A percentile compares a stretch with the other conserved stretches of the same genome.
phyloP scores from a whole-genome alignment of 768 basidiomycete species.

The Mrakia gelida region DNA sequence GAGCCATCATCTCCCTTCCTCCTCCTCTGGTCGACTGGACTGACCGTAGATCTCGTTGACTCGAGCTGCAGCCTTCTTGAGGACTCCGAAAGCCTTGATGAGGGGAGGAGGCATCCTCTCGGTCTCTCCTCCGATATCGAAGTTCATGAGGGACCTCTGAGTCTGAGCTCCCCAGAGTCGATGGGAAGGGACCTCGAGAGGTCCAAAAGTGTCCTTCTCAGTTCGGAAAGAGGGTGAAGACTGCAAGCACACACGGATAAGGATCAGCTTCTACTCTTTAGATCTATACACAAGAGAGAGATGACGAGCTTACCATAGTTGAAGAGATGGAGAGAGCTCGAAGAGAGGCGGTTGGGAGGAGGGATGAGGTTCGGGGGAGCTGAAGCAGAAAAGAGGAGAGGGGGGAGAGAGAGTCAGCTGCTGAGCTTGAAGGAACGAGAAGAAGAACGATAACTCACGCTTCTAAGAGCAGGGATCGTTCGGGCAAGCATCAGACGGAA shows the following conservation, averaged over 20 bases:
- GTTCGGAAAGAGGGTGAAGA: slow-evolving; percentile 48
- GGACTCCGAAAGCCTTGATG: slow-evolving; percentile 93
- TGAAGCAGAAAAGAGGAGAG: background rate
- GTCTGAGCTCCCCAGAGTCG: slow-evolving; percentile 99
- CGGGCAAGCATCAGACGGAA: slow-evolving; percentile 9
- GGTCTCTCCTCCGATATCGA: slow-evolving; percentile 92
- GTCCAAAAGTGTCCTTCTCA: slow-evolving; percentile 94
- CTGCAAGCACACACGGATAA: background rate
- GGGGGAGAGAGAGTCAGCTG: too few species aligned
- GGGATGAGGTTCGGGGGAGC: slow-evolving; percentile 1
- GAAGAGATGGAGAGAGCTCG: slow-evolving; percentile 21
- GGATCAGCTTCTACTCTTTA: too few species aligned
- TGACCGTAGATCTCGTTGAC: slow-evolving; percentile 82
- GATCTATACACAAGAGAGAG: background rate
- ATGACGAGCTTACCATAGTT: background rate
- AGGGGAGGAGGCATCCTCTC: slow-evolving; percentile 92
- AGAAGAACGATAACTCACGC: background rate
- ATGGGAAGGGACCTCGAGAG: slow-evolving; percentile 78
- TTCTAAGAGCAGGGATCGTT: slow-evolving; percentile 7
- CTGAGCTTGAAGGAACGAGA: background rate
- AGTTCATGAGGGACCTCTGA: slow-evolving; percentile 94
- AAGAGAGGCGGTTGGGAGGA: slow-evolving; percentile 11
- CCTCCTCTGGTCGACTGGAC: background rate
- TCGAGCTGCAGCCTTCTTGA: slow-evolving; percentile 92
- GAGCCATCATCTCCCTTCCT: background rate